Base-by-base conservation (phyloP, 768 basidiomycete species). In the Sporobolomyces roseus region DNA sequence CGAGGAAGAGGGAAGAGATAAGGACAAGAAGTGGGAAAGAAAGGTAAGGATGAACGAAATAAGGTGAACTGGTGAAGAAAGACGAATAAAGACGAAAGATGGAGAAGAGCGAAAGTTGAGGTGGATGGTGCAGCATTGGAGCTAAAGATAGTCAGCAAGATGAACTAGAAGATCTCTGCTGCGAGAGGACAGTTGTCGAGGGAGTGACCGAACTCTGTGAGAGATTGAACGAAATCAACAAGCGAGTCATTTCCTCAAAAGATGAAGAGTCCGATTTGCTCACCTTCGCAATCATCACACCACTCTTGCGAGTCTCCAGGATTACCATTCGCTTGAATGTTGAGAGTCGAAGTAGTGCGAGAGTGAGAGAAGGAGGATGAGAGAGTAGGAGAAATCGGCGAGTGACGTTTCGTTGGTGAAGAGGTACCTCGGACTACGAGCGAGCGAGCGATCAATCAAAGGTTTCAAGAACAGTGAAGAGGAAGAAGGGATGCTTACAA, bases 121-220 rank as follows among this genome's bases (percentile, higher is more conserved):
- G 45, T 13, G 45, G 45, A 14, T 23, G 7, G 45, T 46, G 6
- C 6, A 23, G 23, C 12, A 46, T 13, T 6, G 45, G 21, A 21
- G 7, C 12, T 13, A 46, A 7, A 23, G 45, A 46, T 14, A 23
- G 21, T 46, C 45, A n/a, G n/a, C n/a, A n/a, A n/a, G 45, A 46
- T 21, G 21, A 23, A 13, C 21, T 79, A 93, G 80, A 93, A 93
- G 65, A 93, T 88, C 79, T 93, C 91, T 78, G 87, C 79, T 16
- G 90, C 90, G 78, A 91, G 85, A 46, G 90, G 90, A 76, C 91
- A 93, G 68, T 91, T 84, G 41, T 83, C 83, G 8, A 90, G 85
- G 43, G 82, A 75, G 77, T 93, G 91, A 12, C 90, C 91, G 59
- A 51, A 67, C 30, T 66, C 63, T 62, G 60, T 46, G 0, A 16